Evolutionary conservation across 495 filamentous ascomycete genomes (phyloP).

Genomic region (Sporormia fimetaria): DNA sequence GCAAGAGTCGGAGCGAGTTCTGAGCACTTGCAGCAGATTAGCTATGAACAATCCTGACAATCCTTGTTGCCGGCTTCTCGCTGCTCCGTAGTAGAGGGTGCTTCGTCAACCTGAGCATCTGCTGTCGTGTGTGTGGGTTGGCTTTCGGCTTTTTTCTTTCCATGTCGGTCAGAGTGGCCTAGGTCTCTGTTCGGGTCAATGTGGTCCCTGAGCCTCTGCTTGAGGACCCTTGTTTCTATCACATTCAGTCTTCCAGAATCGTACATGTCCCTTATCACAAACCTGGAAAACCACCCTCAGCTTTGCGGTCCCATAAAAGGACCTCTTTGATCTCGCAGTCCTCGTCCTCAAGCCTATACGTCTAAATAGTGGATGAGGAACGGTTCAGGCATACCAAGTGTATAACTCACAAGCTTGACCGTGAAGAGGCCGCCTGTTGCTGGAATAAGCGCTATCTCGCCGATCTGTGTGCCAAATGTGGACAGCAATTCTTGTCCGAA

Average conservation of each 20-base stretch:
- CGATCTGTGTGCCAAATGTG: conserved; percentile 78
- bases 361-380: background rate
- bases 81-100: too few species aligned
- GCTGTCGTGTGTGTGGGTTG: conserved; percentile 3
- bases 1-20: too few species aligned
- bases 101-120: too few species aligned
- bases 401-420: conserved; percentile 22
- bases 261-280: conserved; percentile 26
- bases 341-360: conserved; percentile 2
- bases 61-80: too few species aligned
- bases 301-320: conserved; percentile 80
- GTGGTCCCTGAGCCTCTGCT: conserved; percentile 72
- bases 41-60: too few species aligned
- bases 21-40: too few species aligned
- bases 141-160: conserved; percentile 16
- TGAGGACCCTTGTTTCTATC: conserved; percentile 76
- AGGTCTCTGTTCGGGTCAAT: conserved; percentile 66
- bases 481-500: conserved; percentile 95
- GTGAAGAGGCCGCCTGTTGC: conserved; percentile 74
- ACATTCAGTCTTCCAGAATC: conserved; percentile 4
- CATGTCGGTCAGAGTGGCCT: conserved; percentile 50
- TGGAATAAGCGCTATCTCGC: conserved; percentile 84
- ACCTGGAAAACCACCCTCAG: conserved; percentile 83
- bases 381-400: background rate
- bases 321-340: conserved; percentile 33